Base-by-base conservation (phyloP, 345 rosid species). In the Mercurialis annua region DNA sequence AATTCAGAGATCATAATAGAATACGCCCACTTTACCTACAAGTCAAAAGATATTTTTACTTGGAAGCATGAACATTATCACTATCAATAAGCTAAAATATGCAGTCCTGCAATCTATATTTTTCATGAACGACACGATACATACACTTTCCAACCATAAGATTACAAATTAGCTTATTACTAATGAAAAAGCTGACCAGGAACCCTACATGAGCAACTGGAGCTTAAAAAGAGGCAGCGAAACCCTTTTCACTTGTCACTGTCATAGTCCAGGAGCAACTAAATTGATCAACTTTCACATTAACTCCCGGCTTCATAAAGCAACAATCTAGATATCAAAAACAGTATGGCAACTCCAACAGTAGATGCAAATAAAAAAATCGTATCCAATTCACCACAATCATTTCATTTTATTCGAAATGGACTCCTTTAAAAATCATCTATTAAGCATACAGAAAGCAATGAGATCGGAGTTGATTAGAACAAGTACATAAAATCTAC, bases 1-100 rank as follows among this genome's bases (percentile, higher is more conserved):
- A 85, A 86, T 87, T 93, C 98, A 92, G 99, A 83, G 99, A 86
- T 86, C 92, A 87, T 89, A 79, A 86, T 82, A 88, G 90, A 86
- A 86, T 63, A 91, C 90, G 96, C 84, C 99, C 90, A 87, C 85
- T 83, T 94, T 89, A 89, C 99, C 99, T 95, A 95, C 99, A 95
- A 95, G 86, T 80, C 68, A 90, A 85, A 95, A 92, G 88, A 86
- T 85, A 90, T 80, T 84, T 87, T 89, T 74, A 92, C 82, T 90
- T 80, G 89, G 92, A 83, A 86, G 88, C 62, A 81, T 70, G 82
- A 83, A 86, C 79, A 81, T 81, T 74, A 78, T 83, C 86, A 83
- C 86, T 83, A 82, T 66, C 59, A 83, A 75, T 71, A 75, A 66
- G 72, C 82, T 76, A 64, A 78, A 70, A 64, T 63, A 73, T 18